A percentile compares a stretch with the other conserved stretches of the same genome.
Evolutionary conservation across 2,329 filamentous ascomycete genomes (phyloP).

Genomic region (Nemania sp.): DNA sequence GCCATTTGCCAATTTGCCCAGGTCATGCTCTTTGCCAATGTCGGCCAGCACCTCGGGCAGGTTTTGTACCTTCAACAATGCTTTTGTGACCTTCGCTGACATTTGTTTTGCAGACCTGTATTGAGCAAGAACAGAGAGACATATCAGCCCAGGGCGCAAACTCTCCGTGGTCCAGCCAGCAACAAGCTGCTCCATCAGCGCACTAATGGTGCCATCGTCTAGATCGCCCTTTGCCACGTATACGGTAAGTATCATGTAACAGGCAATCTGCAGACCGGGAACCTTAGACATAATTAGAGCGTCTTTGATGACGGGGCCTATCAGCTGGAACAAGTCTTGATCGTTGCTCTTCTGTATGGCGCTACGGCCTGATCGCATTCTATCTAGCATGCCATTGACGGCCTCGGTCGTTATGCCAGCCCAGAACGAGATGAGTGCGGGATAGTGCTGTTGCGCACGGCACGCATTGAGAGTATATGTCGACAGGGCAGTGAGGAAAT

Average conservation of each 20-base stretch:
- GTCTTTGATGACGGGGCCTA: constrained; percentile 73
- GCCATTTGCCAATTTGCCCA: constrained; percentile 73
- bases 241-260: constrained; percentile 88
- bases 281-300: constrained; percentile 75
- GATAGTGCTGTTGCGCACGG: constrained; percentile 71
- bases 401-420: constrained; percentile 85
- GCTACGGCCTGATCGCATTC: constrained; percentile 72
- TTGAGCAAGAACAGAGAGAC: constrained; percentile 79
- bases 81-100: constrained; percentile 70
- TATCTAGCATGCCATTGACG: constrained; percentile 79
- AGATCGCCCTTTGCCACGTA: constrained; percentile 81
- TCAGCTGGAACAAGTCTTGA: constrained; percentile 71
- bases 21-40: constrained; percentile 65
- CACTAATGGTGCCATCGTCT: constrained; percentile 77
- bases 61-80: constrained; percentile 65
- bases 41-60: constrained; percentile 62
- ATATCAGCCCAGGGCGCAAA: constrained; percentile 72
- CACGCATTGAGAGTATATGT: constrained; percentile 77
- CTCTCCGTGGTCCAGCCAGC: constrained; percentile 77
- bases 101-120: constrained; percentile 72
- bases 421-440: constrained; percentile 86
- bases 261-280: constrained; percentile 79
- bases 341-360: constrained; percentile 79
- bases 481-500: constrained; percentile 77
- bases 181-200: constrained; percentile 87